Base-by-base conservation (phyloP, 805 yeast species). In the Suhomyces sp. region DNA sequence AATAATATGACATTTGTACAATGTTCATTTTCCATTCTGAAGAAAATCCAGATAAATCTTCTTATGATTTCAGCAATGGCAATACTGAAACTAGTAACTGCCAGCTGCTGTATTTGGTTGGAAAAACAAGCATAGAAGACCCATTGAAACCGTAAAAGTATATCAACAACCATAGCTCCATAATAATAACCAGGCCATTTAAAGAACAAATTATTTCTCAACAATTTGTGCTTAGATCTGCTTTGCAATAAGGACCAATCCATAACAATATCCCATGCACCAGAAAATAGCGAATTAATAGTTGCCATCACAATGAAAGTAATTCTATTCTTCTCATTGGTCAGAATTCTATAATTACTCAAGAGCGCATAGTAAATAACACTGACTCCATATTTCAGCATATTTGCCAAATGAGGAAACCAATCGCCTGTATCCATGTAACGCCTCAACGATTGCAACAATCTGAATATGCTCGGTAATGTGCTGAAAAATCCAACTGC, bases 21-120 rank as follows among this genome's bases (percentile, higher is more conserved):
- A 58, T 93, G 98, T 59, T 93, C 98, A 60, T 93, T 93, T 50
- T 93, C 98, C 74, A 93, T 83, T 64, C 98, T 80, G 67, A 93
- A 83, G 31, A 85, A 76, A 6, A 88, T 71, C 98, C 98, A 93
- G 10, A 91, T 65, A 47, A 87, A 83, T 53, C 98, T 72, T 54
- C 98, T 74, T 2, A 84, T 21, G 3, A 88, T 60, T 58, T 93
- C 98, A 0, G 93, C 87, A 19, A 85, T 46, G 0, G 95, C 96
- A 31, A 93, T 77, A 33, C 77, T 70, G 53, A 91, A 90, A 54
- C 95, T 81, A 2, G 95, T 83, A 15, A 77, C 75, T 0, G 95
- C 95, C 54, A 91, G 83, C 53, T 91, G 96, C 59, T 85, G 91
- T 40, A 88, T 78, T 40, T 87, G 84, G 28, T 60, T 56, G 28